These are phyloP conservation scores for Ganoderma meredithae DNA, from an alignment of 1,284 basidiomycete species.

Conservation along the genomic window DNA sequence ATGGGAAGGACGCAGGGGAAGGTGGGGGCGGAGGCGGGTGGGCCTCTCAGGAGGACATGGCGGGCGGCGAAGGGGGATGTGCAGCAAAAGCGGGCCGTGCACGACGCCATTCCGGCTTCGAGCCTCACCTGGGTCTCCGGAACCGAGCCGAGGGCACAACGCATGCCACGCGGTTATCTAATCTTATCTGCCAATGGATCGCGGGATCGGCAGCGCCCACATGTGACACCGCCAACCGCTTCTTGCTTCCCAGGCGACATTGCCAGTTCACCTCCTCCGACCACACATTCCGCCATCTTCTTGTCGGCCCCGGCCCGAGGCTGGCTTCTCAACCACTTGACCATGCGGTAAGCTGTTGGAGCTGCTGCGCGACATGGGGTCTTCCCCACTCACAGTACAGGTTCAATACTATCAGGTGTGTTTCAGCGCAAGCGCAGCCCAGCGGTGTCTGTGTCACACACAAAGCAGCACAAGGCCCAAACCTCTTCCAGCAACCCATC, in stretches of 20 bases:
- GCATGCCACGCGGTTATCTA: constrained; percentile 32
- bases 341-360: background rate
- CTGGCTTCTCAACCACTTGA: background rate
- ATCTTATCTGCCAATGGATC: constrained; percentile 25
- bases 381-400: background rate
- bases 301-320: background rate
- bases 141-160: constrained; percentile 22
- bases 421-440: constrained; percentile 9
- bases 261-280: background rate
- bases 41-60: constrained; percentile 13
- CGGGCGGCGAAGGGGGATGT: constrained; percentile 11
- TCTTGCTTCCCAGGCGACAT: background rate
- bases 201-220: constrained; percentile 12
- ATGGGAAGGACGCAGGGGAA: background rate
- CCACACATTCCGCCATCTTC: background rate
- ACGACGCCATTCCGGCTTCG: constrained; percentile 19
- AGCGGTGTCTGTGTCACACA: constrained; percentile 1
- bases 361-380: background rate
- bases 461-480: background rate
- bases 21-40: background rate
- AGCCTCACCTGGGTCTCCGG: constrained; percentile 18
- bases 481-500: background rate
- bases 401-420: background rate
- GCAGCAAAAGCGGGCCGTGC: constrained; percentile 26
- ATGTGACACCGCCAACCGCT: constrained; percentile 2